phyloP scores from a whole-genome alignment of 306 rosid species.

The Canavalia ensiformis region DNA sequence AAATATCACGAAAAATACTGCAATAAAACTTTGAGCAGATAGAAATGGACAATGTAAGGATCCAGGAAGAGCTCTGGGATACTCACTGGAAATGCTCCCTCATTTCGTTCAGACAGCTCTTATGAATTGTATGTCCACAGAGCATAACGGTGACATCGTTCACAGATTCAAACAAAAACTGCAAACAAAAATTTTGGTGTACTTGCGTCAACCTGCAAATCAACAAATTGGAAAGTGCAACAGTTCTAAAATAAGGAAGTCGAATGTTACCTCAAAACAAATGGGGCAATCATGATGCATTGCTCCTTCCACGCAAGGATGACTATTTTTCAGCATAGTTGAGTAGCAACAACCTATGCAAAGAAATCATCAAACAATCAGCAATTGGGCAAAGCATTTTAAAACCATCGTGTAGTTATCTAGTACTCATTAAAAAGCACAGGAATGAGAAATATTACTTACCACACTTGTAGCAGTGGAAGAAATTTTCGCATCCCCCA shows the following conservation, averaged over 20 bases:
- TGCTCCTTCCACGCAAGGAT: constrained; percentile 94
- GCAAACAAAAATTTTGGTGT: constrained; percentile 51
- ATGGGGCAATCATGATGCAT: constrained; percentile 96
- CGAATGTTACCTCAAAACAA: constrained; percentile 81
- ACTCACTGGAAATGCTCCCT: constrained; percentile 84
- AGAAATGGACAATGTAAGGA: neutral
- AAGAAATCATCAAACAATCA: neutral
- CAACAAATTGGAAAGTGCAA: neutral
- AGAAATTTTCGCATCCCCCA: constrained; percentile 82
- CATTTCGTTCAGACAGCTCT: constrained; percentile 83
- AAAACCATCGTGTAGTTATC: neutral
- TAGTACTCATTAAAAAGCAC: neutral
- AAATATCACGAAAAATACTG: constrained; percentile 1
- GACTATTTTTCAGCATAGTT: constrained; percentile 65
- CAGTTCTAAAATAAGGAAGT: neutral
- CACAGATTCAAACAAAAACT: constrained; percentile 80
- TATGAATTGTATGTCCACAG: constrained; percentile 90
- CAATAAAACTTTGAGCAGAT: neutral
- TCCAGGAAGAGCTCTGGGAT: neutral
- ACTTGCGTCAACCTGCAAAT: constrained; percentile 32
- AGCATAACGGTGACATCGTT: constrained; percentile 73
- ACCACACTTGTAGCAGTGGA: constrained; percentile 93
- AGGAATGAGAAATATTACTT: constrained; percentile 30
- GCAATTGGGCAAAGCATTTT: neutral
- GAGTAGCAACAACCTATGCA: constrained; percentile 86